These are phyloP conservation scores for Mycena crocata DNA, from an alignment of 768 basidiomycete genomes.

Conservation along the genomic window DNA sequence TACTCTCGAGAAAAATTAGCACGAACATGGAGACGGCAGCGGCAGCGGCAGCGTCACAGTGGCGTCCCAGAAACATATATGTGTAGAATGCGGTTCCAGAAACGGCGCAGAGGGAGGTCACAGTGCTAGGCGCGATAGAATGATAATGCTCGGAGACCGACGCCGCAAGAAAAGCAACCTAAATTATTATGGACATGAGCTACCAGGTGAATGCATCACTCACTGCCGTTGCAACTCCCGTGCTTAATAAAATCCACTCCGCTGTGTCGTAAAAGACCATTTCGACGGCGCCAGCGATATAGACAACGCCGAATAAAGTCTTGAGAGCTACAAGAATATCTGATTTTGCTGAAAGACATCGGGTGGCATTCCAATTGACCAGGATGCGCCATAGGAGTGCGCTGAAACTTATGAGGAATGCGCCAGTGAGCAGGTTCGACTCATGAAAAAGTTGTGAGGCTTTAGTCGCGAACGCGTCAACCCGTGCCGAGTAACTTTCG, in stretches of 20 bases:
- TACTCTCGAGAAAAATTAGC: constrained; percentile 13
- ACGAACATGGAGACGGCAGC: constrained; percentile 2
- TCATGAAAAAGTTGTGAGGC: constrained; percentile 8
- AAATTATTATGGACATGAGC: background rate
- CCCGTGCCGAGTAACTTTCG: too few relatives aligned
- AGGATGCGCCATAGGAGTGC: constrained; percentile 9
- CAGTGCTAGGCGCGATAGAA: constrained; percentile 18
- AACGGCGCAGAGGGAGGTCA: constrained; percentile 12
- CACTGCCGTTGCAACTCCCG: constrained; percentile 16
- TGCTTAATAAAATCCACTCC: constrained; percentile 14
- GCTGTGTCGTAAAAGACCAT: constrained; percentile 6
- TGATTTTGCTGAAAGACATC: constrained; percentile 4
- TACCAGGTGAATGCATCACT: background rate
- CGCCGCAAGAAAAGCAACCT: constrained; percentile 15
- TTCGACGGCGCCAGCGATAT: constrained; percentile 4
- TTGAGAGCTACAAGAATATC: constrained; percentile 12
- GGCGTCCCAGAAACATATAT: background rate
- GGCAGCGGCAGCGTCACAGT: background rate
- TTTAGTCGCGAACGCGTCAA: too few relatives aligned
- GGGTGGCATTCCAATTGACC: constrained; percentile 11
- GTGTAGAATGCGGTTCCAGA: constrained; percentile 10
- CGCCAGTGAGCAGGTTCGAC: constrained; percentile 16
- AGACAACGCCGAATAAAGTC: constrained; percentile 8
- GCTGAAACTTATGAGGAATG: background rate
- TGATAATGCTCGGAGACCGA: constrained; percentile 20